phyloP scores from a whole-genome alignment of 1,139 yeast species.

The Magnusiomyces suaveolens region DNA sequence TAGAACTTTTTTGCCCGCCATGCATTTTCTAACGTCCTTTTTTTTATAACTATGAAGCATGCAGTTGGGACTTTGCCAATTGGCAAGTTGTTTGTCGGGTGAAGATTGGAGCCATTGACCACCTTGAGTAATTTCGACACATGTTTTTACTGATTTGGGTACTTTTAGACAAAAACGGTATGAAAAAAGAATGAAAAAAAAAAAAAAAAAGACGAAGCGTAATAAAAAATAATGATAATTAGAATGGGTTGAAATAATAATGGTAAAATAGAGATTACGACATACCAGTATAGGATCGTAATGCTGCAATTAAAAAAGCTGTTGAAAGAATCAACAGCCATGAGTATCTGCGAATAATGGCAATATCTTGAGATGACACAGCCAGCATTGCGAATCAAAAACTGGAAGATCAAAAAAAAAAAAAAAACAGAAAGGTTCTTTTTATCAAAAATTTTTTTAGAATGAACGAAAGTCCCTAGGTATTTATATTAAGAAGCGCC shows the following conservation, averaged over 20 bases:
- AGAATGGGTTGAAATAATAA: not conserved
- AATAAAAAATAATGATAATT: too few species aligned
- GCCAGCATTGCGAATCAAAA: too few species aligned
- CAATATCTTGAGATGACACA: not conserved
- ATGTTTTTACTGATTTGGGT: not conserved
- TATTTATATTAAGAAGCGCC: too few species aligned
- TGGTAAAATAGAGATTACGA: too few species aligned
- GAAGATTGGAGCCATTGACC: constrained; percentile 4
- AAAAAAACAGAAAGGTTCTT: not conserved
- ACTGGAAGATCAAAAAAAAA: not conserved
- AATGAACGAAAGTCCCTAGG: too few species aligned
- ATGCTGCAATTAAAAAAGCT: not conserved
- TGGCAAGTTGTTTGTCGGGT: constrained; percentile 14
- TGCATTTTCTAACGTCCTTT: constrained; percentile 16
- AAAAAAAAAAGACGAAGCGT: too few species aligned
- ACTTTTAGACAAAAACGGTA: too few species aligned
- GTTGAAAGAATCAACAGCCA: not conserved
- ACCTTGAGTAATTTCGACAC: not conserved
- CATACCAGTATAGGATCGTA: not conserved
- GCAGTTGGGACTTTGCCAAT: constrained; percentile 23
- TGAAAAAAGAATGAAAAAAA: too few species aligned
- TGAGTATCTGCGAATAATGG: not conserved
- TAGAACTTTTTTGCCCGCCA: constrained; percentile 16
- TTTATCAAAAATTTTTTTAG: too few species aligned
- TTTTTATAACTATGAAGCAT: constrained; percentile 19